Evolutionary conservation across 2,329 filamentous ascomycete species (phyloP).

Genomic region (Chrysosphaeria jannelii): DNA sequence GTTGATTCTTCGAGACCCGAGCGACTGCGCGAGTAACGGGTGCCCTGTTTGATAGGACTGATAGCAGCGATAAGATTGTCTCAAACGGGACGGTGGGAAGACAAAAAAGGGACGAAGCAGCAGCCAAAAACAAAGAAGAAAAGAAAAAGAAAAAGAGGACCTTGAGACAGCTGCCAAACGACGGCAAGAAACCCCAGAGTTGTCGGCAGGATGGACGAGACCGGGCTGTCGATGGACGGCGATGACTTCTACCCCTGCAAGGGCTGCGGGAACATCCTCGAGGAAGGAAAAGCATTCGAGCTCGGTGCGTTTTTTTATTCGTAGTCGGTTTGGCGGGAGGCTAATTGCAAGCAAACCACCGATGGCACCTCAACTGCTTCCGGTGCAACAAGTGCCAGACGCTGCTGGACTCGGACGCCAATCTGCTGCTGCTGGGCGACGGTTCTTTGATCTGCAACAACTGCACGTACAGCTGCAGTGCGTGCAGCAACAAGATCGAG

Average conservation of each 20-base stretch:
- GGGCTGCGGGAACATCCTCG: conserved; percentile 85
- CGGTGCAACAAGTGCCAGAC: conserved; percentile 88
- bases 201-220: too few relatives aligned
- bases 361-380: conserved; percentile 98
- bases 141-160: neutral
- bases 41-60: too few relatives aligned
- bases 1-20: too few relatives aligned
- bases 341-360: too few relatives aligned
- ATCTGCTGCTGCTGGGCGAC: conserved; percentile 85
- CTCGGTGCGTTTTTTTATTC: conserved; percentile 32
- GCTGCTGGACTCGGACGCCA: conserved; percentile 90
- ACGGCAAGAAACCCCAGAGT: too few relatives aligned
- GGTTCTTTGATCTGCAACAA: conserved; percentile 97
- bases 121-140: neutral
- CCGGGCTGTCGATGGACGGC: conserved; percentile 34
- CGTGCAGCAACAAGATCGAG: conserved; percentile 92
- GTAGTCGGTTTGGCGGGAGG: too few relatives aligned
- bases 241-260: conserved; percentile 78
- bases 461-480: conserved; percentile 95
- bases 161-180: conserved; percentile 8
- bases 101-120: too few relatives aligned
- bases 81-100: too few relatives aligned
- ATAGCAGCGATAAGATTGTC: too few relatives aligned
- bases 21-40: too few relatives aligned
- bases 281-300: conserved; percentile 96